Evolutionary conservation across 345 rosid species (phyloP).

Genomic region (Salix udensis): DNA sequence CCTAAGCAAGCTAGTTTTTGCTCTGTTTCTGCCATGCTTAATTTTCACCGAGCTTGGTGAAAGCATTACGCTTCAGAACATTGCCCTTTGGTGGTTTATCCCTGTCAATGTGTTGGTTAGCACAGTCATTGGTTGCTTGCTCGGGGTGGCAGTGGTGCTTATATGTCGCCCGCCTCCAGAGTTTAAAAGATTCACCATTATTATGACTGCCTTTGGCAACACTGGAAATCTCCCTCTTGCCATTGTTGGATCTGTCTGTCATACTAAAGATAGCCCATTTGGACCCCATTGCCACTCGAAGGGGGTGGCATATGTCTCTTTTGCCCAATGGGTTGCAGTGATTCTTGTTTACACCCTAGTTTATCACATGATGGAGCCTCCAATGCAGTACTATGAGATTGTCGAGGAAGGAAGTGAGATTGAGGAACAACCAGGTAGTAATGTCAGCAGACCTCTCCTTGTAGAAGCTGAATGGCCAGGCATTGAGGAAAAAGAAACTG

Average conservation of each 20-base stretch:
- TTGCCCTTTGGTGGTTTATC: conserved; percentile 80
- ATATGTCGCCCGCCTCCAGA: conserved; percentile 79
- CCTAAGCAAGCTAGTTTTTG: conserved; percentile 89
- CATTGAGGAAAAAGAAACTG: conserved; percentile 86
- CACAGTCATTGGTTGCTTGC: conserved; percentile 54
- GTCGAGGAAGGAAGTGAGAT: conserved; percentile 64
- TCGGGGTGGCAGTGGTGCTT: conserved; percentile 66
- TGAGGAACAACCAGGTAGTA: conserved; percentile 36
- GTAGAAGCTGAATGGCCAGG: conserved; percentile 98
- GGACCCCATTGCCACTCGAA: conserved; percentile 62
- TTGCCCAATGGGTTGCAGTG: conserved; percentile 88
- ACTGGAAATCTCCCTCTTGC: conserved; percentile 83
- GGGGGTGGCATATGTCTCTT: conserved; percentile 88
- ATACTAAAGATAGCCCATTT: conserved; percentile 55
- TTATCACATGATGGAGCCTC: conserved; percentile 98
- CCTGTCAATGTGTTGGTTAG: conserved; percentile 81
- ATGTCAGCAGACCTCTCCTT: conserved; percentile 64
- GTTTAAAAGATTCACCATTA: conserved; percentile 67
- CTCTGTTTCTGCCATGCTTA: conserved; percentile 81
- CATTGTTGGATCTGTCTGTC: conserved; percentile 82
- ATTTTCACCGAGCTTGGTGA: conserved; percentile 89
- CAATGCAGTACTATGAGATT: conserved; percentile 73
- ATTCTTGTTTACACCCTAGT: conserved; percentile 96
- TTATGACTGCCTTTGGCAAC: conserved; percentile 93
- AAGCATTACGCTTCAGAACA: conserved; percentile 52